Evolutionary conservation across 2,329 filamentous ascomycete genomes (phyloP).

Genomic region (Metarhizium brunneum): DNA sequence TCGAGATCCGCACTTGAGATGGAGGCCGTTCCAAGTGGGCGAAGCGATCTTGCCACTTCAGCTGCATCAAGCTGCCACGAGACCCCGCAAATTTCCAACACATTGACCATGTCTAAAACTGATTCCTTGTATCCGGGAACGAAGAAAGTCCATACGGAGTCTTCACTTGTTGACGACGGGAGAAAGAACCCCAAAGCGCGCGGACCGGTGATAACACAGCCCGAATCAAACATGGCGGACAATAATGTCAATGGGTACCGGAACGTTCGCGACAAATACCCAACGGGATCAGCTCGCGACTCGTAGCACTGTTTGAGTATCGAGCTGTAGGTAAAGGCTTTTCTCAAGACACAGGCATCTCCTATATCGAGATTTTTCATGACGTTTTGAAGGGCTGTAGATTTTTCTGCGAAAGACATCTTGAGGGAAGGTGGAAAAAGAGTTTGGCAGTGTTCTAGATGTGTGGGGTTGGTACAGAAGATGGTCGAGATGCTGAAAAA

Average conservation of each 20-base stretch:
- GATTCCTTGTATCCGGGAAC: conserved; percentile 7
- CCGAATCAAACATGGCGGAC: conserved; percentile 6
- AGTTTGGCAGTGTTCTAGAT: too few species aligned
- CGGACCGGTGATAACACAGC: conserved; percentile 5
- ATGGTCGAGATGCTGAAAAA: too few species aligned
- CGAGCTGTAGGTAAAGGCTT: background rate
- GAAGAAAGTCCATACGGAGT: conserved; percentile 7
- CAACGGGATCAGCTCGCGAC: background rate
- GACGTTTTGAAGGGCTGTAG: background rate
- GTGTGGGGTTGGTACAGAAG: too few species aligned
- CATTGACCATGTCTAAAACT: conserved; percentile 7
- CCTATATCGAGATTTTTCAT: conserved; percentile 8
- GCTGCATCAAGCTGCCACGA: conserved; percentile 1
- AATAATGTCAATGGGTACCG: conserved; percentile 6
- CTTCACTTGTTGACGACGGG: background rate
- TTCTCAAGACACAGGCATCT: conserved; percentile 2
- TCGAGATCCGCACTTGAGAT: background rate
- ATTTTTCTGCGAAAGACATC: background rate
- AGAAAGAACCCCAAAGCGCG: conserved; percentile 8
- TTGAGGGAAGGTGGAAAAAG: background rate
- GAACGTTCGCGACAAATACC: conserved; percentile 6
- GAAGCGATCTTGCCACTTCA: background rate
- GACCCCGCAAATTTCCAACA: conserved; percentile 4
- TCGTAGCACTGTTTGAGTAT: conserved; percentile 2
- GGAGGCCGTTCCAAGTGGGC: background rate